phyloP scores from a whole-genome alignment of 2,329 filamentous ascomycete species.

The Cryphonectria parasitica region DNA sequence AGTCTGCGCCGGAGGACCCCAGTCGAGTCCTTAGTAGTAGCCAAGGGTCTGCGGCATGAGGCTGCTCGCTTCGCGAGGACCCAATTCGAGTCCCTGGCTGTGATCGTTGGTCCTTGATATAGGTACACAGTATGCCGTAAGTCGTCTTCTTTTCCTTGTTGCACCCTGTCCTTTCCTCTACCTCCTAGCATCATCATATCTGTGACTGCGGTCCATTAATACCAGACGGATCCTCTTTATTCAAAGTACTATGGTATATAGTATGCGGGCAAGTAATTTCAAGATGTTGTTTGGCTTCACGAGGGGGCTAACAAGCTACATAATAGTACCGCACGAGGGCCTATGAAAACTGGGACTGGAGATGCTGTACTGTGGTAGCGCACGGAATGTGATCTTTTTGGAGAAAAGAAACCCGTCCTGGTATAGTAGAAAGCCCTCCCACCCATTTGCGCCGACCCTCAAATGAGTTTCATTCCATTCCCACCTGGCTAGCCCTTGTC shows the following conservation, averaged over 20 bases:
- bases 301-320: neutral
- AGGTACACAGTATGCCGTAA: neutral
- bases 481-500: neutral
- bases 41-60: neutral
- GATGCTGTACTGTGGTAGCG: neutral
- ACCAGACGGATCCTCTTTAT: neutral
- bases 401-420: neutral
- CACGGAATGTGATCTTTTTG: neutral
- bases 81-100: neutral
- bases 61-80: neutral
- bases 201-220: neutral
- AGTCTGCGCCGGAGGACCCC: neutral
- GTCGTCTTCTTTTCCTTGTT: neutral
- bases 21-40: neutral
- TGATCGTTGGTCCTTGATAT: neutral
- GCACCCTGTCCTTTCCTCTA: neutral
- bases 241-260: neutral
- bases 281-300: neutral
- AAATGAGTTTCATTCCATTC: constrained; percentile 6
- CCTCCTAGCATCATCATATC: neutral
- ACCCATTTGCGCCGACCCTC: constrained; percentile 3
- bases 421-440: neutral
- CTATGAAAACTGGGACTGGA: neutral
- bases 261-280: neutral
- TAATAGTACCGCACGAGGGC: neutral